Conservation (phyloP, 2,329 filamentous ascomycete species). For the Phaeosphaeria sp. region DNA sequence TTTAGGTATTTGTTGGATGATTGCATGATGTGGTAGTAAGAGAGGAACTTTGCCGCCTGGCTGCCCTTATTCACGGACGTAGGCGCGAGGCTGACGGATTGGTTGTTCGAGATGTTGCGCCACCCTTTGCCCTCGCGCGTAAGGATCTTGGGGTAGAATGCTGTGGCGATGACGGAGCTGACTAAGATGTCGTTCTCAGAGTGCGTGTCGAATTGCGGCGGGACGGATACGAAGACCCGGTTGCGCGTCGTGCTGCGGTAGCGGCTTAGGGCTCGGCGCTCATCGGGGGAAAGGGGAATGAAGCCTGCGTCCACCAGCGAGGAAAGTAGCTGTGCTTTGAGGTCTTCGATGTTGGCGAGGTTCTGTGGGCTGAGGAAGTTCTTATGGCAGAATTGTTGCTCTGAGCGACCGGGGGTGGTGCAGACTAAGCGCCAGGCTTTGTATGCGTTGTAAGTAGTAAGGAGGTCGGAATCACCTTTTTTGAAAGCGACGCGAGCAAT, state of each 20-base stretch:
- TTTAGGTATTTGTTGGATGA: constrained; percentile 82
- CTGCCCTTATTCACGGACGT: constrained; percentile 82
- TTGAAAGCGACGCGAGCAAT: constrained; percentile 79
- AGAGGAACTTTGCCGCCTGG: constrained; percentile 75
- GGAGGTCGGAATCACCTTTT: constrained; percentile 84
- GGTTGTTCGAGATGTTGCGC: constrained; percentile 92
- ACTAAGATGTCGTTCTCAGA: constrained; percentile 82
- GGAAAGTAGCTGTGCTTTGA: constrained; percentile 89
- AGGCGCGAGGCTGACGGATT: constrained; percentile 84
- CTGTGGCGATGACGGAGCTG: constrained; percentile 86
- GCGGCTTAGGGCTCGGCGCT: constrained; percentile 72
- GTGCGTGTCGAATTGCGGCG: constrained; percentile 74
- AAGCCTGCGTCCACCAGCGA: constrained; percentile 87
- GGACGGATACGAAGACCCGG: constrained; percentile 83
- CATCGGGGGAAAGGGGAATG: constrained; percentile 74
- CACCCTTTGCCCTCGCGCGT: constrained; percentile 84
- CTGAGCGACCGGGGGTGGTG: constrained; percentile 71
- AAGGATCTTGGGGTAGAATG: constrained; percentile 93
- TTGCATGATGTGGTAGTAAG: constrained; percentile 98
- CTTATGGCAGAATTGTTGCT: constrained; percentile 91
- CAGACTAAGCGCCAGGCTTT: constrained; percentile 85
- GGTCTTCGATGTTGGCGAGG: constrained; percentile 88
- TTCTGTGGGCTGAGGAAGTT: constrained; percentile 93
- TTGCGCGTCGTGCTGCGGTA: constrained; percentile 71
- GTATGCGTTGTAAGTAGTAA: constrained; percentile 96